phyloP scores from a whole-genome alignment of 495 filamentous ascomycete species.

The Zalerion maritima region DNA sequence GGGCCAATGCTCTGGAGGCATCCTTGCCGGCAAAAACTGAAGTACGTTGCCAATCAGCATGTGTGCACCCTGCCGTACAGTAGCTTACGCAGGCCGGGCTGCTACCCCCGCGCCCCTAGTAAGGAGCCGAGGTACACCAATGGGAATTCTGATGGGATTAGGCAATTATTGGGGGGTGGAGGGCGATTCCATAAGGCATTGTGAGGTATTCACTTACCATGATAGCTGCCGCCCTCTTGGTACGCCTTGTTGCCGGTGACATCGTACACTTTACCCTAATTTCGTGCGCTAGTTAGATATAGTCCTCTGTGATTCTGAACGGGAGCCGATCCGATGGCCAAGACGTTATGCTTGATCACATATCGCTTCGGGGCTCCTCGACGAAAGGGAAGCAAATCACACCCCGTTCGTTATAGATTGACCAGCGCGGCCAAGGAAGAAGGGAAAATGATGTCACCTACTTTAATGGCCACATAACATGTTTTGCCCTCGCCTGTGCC shows the following conservation, averaged over 20 bases:
- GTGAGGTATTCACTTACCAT: constrained; percentile 47
- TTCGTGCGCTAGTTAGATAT: constrained; percentile 5
- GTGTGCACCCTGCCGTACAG: no score
- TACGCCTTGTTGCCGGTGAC: constrained; percentile 80
- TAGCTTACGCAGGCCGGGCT: no score
- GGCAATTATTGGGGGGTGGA: constrained; percentile 1
- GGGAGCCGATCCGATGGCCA: no score
- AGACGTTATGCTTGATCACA: no score
- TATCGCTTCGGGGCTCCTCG: no score
- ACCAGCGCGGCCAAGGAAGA: neutral
- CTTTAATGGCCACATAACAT: constrained; percentile 88
- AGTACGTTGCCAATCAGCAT: no score
- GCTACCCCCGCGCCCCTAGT: no score
- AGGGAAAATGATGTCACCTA: constrained; percentile 9
- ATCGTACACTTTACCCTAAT: constrained; percentile 80
- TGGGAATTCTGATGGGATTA: neutral
- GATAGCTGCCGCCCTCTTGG: constrained; percentile 65
- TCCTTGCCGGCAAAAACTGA: constrained; percentile 93
- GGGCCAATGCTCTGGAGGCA: constrained; percentile 73
- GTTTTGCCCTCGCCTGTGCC: constrained; percentile 49
- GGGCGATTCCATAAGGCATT: constrained; percentile 1
- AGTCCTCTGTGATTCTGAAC: no score
- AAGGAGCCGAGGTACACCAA: no score
- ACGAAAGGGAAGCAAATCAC: no score
- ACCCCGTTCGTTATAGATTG: no score